A percentile compares a stretch with the other conserved stretches of the same genome.
Conservation (phyloP, 306 rosid species). For the Quillaja saponaria region DNA sequence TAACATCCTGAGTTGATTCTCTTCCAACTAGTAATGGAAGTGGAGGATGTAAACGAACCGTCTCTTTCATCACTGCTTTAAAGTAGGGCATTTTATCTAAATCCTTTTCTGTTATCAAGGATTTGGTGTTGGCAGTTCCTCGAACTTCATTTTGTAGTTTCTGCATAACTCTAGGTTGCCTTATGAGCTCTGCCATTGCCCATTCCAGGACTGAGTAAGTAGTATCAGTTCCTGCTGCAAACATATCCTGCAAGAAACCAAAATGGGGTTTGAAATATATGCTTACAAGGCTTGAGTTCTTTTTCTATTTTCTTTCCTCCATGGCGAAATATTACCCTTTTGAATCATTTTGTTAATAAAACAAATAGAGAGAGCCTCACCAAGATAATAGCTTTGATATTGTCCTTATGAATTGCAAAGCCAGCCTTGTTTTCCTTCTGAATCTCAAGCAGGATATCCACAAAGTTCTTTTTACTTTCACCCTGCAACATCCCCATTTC, state of each 20-base stretch:
- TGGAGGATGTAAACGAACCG: slow-evolving; percentile 44
- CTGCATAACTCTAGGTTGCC: slow-evolving; percentile 42
- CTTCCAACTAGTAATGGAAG: slow-evolving; percentile 43
- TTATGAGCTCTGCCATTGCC: slow-evolving; percentile 50
- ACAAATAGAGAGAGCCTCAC: slow-evolving; percentile 36
- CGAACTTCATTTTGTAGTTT: slow-evolving; percentile 37
- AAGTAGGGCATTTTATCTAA: slow-evolving; percentile 39
- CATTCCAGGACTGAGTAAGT: slow-evolving; percentile 44
- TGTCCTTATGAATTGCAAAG: slow-evolving; percentile 36
- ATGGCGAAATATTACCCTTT: too few species aligned
- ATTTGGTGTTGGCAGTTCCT: slow-evolving; percentile 8
- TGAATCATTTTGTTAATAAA: too few species aligned
- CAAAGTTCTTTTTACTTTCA: slow-evolving; percentile 37
- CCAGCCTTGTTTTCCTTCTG: slow-evolving; percentile 37
- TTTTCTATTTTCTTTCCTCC: too few species aligned
- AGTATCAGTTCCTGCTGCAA: slow-evolving; percentile 53
- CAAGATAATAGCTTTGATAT: slow-evolving; percentile 49
- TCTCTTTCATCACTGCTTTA: slow-evolving; percentile 52
- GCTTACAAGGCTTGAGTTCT: too few species aligned
- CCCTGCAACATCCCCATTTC: too few species aligned
- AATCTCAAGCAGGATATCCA: slow-evolving; percentile 51
- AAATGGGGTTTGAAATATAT: too few species aligned
- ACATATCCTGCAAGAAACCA: not conserved
- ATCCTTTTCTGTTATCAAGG: slow-evolving; percentile 45
- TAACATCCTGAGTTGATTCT: slow-evolving; percentile 28